Base-by-base conservation (phyloP, 2,329 filamentous ascomycete genomes). In the Colletotrichum ledebouriae region DNA sequence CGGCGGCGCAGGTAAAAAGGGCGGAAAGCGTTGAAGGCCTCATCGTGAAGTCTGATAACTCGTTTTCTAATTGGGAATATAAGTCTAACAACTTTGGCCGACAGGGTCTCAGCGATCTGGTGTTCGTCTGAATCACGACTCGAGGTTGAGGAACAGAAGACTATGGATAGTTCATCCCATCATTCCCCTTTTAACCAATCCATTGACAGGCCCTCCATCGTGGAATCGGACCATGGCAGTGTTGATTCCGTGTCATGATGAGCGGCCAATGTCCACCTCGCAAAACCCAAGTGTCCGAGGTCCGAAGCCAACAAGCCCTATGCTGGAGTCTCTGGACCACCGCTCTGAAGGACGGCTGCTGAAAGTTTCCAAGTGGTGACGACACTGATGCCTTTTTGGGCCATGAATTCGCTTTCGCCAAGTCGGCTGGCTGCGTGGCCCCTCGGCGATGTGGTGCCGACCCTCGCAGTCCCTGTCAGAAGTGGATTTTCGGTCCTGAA, bases 251-350 rank as follows among this genome's bases (percentile, higher is more conserved):
- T 44, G 49, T 59, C 47, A 65, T 46, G 17, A 71, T 71, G 69
- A 70, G 25, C 62, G 17, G 69, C 69, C 67, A 71, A 71, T 66
- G 57, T 39, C 42, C 7, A 22, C 34, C 67, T 70, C 62, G 69
- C 69, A 63, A 33, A 50, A 34, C 46, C 13, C 34, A 47, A 41
- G 39, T 70, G 58, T 33, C 69, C 69, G 69, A 71, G 69, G 69
- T 70, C 67, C 67, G 69, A 63, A 60, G 50, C 12, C 33, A 59
- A 9, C 22, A 17, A 9, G 20, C 7, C 6, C 6, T 1, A 15
- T 3, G 7, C 22, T 20, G 13, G 13, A 34, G 7, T 25, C 17
- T 17, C 17, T 17, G 17, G 17, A 13, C 17, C 47, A 25, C 25
- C 25, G 5, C n/a, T 33, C 44, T 12, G n/a, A n/a, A 4, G 6